phyloP scores from a whole-genome alignment of 2,329 filamentous ascomycete genomes.

The Tolypocladium guangdongense region DNA sequence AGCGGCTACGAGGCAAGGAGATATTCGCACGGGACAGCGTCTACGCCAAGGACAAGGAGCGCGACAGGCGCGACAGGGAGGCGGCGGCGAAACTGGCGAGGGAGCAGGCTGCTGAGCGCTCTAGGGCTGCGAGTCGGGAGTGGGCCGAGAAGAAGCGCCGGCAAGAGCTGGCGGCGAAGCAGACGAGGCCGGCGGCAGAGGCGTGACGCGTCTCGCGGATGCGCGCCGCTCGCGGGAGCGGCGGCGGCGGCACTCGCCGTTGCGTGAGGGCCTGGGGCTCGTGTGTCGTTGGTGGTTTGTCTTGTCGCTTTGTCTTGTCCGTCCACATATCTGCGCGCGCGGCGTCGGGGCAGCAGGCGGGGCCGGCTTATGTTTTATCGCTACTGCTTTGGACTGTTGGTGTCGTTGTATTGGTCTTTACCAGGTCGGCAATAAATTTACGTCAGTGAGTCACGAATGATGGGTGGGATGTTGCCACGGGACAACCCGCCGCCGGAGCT shows the following conservation, averaged over 20 bases:
- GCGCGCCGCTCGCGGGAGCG: too few relatives aligned
- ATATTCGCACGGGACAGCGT: constrained; percentile 43
- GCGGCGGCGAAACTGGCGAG: constrained; percentile 41
- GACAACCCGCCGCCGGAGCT: too few relatives aligned
- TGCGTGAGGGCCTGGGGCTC: neutral
- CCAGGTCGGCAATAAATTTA: too few relatives aligned
- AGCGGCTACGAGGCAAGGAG: constrained; percentile 41
- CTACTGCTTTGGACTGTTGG: neutral
- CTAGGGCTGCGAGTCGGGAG: constrained; percentile 45
- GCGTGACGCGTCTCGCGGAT: neutral
- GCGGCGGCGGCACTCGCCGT: too few relatives aligned
- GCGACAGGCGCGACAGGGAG: constrained; percentile 44
- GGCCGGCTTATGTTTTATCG: neutral
- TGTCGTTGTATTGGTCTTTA: neutral
- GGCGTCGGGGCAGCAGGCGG: neutral
- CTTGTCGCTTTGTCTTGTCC: neutral
- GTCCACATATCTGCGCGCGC: neutral
- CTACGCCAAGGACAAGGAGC: constrained; percentile 34
- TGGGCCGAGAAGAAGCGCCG: constrained; percentile 50
- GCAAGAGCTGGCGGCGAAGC: constrained; percentile 20
- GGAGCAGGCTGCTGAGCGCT: constrained; percentile 50
- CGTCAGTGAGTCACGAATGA: too few relatives aligned
- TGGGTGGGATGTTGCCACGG: too few relatives aligned
- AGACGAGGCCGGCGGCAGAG: constrained; percentile 3
- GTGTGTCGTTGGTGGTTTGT: neutral